Evolutionary conservation across 1,139 yeast genomes (phyloP), one percentile per base, ranked within the genome.

Genomic region (Pneumocystis murina): DNA sequence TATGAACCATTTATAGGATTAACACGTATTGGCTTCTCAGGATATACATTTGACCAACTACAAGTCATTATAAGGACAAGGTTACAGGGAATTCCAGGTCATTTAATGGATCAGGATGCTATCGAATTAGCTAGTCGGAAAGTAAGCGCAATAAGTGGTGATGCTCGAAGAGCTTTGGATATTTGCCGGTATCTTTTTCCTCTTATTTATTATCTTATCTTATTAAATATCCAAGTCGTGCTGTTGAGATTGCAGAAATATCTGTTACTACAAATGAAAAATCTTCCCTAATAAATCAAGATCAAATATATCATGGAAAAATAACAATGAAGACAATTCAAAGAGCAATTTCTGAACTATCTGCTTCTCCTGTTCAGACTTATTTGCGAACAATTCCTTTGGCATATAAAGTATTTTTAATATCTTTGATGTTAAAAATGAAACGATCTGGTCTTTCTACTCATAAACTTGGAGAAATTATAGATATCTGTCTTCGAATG

Each of bases 81-180:
- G 66, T 77, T 92, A 61, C 84, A 82, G 57, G 78, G 80, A 68
- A 73, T 86, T 41, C 77, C 72, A 14, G 68, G 68, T 28, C 64
- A 69, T n/a, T 67, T 72, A 6, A 72, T 91, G 63, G 82, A 83
- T 48, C 77, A 79, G 33, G 96, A 87, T 72, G 97, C 98, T 0
- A 82, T 91, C 66, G 92, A 86, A 66, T 90, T 87, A 77, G 97
- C 97, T 0, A 84, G 97, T 0, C 81, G 97, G 73, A 90, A 90
- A 73, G 95, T 92, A 59, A 96, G 97, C 7, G 85, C 95, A 75
- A 97, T 92, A 3, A 87, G 94, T 73, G 98, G 99, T 65, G 99
- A 92, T 77, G 98, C 97, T 1, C 79, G 99, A 70, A 79, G 97
- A 68, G 97, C 96, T 0, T 77, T 94, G 64, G 87, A 87, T 66